Conservation (phyloP, 768 basidiomycete genomes). For the Kondoa subrosea region DNA sequence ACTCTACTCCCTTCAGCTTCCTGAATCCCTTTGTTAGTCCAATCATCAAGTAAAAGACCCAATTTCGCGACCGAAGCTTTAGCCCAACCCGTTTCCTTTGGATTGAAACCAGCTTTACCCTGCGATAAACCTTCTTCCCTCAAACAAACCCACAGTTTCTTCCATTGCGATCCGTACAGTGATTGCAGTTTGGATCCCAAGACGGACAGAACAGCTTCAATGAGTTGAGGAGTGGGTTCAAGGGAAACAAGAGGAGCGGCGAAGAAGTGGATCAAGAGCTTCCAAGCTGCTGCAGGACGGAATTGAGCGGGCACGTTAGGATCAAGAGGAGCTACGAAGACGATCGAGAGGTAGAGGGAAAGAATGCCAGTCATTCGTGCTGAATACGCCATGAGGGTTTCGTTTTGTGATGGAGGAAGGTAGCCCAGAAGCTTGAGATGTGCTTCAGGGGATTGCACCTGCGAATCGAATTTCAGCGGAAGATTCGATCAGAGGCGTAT, state of each 20-base stretch:
- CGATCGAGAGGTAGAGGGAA: slow-evolving; percentile 68
- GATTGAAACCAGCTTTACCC: slow-evolving; percentile 20
- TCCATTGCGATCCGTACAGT: slow-evolving; percentile 21
- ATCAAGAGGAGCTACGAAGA: slow-evolving; percentile 32
- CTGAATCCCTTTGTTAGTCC: slow-evolving; percentile 21
- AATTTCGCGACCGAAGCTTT: slow-evolving; percentile 13
- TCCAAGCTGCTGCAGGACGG: slow-evolving; percentile 25
- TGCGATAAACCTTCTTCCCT: slow-evolving; percentile 21
- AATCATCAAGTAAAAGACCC: slow-evolving; percentile 20
- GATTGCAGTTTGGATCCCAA: slow-evolving; percentile 12
- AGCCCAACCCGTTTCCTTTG: slow-evolving; percentile 18
- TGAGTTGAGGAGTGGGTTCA: slow-evolving; percentile 22
- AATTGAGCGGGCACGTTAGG: slow-evolving; percentile 24
- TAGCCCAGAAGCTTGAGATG: slow-evolving; percentile 15
- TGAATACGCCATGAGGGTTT: slow-evolving; percentile 47
- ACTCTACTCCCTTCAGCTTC: slow-evolving; percentile 10
- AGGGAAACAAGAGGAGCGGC: slow-evolving; percentile 21
- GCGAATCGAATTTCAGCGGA: no score
- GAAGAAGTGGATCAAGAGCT: slow-evolving; percentile 17
- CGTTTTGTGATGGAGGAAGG: slow-evolving; percentile 32
- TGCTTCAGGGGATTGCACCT: background rate
- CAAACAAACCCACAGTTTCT: slow-evolving; percentile 21
- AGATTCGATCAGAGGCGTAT: background rate
- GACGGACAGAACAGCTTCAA: slow-evolving; percentile 22
- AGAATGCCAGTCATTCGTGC: slow-evolving; percentile 58